Percentiles rank a stretch among this genome's conserved stretches.
Conservation (phyloP, 2,329 filamentous ascomycete species). For the Clonostachys byssicola region DNA sequence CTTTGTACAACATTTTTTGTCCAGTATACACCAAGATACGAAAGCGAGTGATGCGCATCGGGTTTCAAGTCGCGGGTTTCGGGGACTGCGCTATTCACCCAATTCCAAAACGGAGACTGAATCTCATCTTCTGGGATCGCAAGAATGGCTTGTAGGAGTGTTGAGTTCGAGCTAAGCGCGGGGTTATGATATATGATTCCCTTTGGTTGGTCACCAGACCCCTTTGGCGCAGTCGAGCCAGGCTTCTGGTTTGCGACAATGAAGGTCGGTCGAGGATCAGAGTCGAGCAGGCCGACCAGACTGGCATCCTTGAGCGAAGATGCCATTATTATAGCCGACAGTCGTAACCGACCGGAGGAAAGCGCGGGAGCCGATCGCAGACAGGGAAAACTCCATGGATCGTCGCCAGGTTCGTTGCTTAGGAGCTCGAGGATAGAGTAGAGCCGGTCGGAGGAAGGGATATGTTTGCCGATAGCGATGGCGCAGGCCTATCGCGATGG, state of each 20-base stretch:
- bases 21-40: constrained; percentile 27
- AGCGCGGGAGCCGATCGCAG: too few species aligned
- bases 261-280: constrained; percentile 35
- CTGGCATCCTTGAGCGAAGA: constrained; percentile 12
- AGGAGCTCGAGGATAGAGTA: too few species aligned
- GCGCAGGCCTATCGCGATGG: too few species aligned
- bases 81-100: constrained; percentile 20
- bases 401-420: too few species aligned
- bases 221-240: too few species aligned
- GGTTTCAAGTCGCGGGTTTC: neutral
- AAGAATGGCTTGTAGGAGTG: constrained; percentile 22
- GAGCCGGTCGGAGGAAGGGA: too few species aligned
- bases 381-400: too few species aligned
- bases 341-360: neutral
- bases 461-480: too few species aligned
- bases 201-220: neutral
- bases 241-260: constrained; percentile 16
- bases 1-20: constrained; percentile 25
- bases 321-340: constrained; percentile 1
- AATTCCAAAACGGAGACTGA: constrained; percentile 30
- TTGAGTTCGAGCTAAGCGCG: constrained; percentile 19
- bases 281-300: constrained; percentile 32
- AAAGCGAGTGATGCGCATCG: constrained; percentile 13
- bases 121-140: constrained; percentile 18
- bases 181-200: constrained; percentile 30